A percentile compares a stretch with the other conserved stretches of the same genome.
These are phyloP conservation scores for Saccharomycopsis synnaedendra DNA, from an alignment of 805 yeast genomes.

Conservation along the genomic window DNA sequence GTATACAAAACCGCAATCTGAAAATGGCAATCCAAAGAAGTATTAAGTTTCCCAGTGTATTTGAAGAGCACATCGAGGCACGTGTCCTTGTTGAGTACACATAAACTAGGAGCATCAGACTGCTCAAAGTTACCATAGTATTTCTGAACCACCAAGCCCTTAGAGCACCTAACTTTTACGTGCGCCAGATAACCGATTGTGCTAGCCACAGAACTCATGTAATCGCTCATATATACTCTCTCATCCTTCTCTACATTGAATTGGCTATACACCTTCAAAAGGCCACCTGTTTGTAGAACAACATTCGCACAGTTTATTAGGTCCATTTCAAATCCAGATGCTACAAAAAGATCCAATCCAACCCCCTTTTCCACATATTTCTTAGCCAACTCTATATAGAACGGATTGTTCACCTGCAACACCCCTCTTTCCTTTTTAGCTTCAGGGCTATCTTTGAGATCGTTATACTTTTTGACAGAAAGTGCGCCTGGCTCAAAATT, in stretches of 20 bases:
- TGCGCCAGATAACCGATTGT: slow-evolving; percentile 69
- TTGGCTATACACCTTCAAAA: slow-evolving; percentile 48
- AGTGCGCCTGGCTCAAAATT: slow-evolving; percentile 79
- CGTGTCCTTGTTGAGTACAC: slow-evolving; percentile 44
- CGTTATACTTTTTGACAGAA: slow-evolving; percentile 40
- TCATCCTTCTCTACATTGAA: slow-evolving; percentile 66
- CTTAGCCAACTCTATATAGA: slow-evolving; percentile 47
- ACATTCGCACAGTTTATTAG: slow-evolving; percentile 62
- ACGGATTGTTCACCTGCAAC: slow-evolving; percentile 48
- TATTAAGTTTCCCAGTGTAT: slow-evolving; percentile 64
- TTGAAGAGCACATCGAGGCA: slow-evolving; percentile 59
- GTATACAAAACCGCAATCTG: slow-evolving; percentile 88
- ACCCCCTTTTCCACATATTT: slow-evolving; percentile 46
- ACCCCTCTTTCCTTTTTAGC: slow-evolving; percentile 33
- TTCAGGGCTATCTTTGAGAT: slow-evolving; percentile 3
- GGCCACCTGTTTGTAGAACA: slow-evolving; percentile 62
- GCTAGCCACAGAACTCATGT: slow-evolving; percentile 38
- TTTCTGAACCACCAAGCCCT: slow-evolving; percentile 69
- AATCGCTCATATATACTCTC: slow-evolving; percentile 45
- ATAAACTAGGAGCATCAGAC: slow-evolving; percentile 34
- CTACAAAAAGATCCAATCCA: slow-evolving; percentile 68
- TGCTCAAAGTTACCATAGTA: slow-evolving; percentile 54
- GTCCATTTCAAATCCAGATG: slow-evolving; percentile 56
- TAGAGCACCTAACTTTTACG: slow-evolving; percentile 76
- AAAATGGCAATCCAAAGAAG: slow-evolving; percentile 72